These are phyloP conservation scores for Diplodia seriata DNA, from an alignment of 2,329 filamentous ascomycete genomes.

Conservation along the genomic window DNA sequence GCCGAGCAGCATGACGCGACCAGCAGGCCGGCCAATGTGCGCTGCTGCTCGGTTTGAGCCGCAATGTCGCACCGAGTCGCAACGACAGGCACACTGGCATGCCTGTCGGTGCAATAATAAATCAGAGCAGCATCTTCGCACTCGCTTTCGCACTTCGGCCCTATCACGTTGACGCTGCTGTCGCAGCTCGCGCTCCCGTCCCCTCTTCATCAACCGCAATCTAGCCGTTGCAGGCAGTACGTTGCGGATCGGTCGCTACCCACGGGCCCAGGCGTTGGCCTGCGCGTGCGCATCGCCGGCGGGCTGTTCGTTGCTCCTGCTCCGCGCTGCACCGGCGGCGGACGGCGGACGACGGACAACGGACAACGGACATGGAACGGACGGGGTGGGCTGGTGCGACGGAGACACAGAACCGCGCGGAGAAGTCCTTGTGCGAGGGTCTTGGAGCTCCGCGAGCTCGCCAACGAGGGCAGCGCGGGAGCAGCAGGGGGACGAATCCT, in stretches of 20 bases:
- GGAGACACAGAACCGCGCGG: conserved; percentile 18
- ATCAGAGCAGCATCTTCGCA: conserved; percentile 23
- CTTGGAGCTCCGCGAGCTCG: not conserved
- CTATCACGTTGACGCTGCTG: conserved; percentile 1
- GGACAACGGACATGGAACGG: not conserved
- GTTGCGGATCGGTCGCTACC: conserved; percentile 24
- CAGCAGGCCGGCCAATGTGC: conserved; percentile 22
- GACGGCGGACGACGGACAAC: not conserved
- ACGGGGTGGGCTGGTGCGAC: conserved; percentile 5
- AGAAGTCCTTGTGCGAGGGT: conserved; percentile 23
- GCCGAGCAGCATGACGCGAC: conserved; percentile 28
- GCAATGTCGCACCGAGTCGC: conserved; percentile 22
- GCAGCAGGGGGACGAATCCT: conserved; percentile 8
- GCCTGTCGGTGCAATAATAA: conserved; percentile 11
- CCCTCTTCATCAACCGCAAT: conserved; percentile 21
- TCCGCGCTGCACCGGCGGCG: not conserved
- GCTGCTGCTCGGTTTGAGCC: conserved; percentile 20
- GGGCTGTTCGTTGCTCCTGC: not conserved
- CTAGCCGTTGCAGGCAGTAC: conserved; percentile 27
- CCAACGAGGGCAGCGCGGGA: conserved; percentile 7
- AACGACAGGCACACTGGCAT: conserved; percentile 1
- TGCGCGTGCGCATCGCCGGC: not conserved
- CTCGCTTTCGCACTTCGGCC: conserved; percentile 26
- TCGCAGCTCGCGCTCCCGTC: conserved; percentile 20
- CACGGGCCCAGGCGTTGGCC: not conserved